Evolutionary conservation across 2,329 filamentous ascomycete species (phyloP).

Genomic region (Onygena corvina): DNA sequence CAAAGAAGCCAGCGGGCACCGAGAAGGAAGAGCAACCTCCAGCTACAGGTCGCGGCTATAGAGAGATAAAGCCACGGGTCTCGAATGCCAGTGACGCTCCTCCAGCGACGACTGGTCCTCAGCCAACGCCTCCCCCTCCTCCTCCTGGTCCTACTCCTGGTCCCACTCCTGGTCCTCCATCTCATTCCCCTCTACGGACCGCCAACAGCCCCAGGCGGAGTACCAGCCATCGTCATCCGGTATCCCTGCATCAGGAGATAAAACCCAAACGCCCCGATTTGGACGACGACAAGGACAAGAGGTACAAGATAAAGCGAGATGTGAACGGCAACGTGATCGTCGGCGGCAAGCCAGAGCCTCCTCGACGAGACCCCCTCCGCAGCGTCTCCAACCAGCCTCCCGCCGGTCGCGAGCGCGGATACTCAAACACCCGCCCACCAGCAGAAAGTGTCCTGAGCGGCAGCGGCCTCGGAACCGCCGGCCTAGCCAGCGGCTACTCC

Average conservation of each 20-base stretch:
- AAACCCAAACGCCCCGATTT: constrained; percentile 37
- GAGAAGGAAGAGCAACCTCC: neutral
- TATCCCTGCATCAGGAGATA: constrained; percentile 38
- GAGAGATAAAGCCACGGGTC: constrained; percentile 1
- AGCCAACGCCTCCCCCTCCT: no score
- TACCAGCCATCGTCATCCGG: constrained; percentile 33
- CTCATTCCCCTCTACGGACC: constrained; percentile 23
- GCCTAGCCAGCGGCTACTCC: constrained; percentile 25
- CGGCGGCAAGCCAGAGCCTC: constrained; percentile 6
- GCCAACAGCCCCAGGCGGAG: constrained; percentile 26
- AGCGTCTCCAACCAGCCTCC: neutral
- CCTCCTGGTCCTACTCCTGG: no score
- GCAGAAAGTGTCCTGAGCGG: neutral
- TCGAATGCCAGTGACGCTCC: neutral
- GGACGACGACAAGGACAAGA: constrained; percentile 32
- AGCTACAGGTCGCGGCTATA: neutral
- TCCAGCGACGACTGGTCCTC: neutral
- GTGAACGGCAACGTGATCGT: constrained; percentile 6
- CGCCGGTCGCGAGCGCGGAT: neutral
- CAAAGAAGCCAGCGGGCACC: neutral
- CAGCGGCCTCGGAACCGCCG: constrained; percentile 28
- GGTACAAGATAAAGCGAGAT: constrained; percentile 11
- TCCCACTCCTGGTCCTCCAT: no score
- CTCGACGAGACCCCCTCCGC: constrained; percentile 4
- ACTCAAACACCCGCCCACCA: neutral